Percentiles rank a stretch among this genome's conserved stretches.
These are phyloP conservation scores for Leptodontidium sp. DNA, from an alignment of 2,329 filamentous ascomycete species.

Conservation along the genomic window DNA sequence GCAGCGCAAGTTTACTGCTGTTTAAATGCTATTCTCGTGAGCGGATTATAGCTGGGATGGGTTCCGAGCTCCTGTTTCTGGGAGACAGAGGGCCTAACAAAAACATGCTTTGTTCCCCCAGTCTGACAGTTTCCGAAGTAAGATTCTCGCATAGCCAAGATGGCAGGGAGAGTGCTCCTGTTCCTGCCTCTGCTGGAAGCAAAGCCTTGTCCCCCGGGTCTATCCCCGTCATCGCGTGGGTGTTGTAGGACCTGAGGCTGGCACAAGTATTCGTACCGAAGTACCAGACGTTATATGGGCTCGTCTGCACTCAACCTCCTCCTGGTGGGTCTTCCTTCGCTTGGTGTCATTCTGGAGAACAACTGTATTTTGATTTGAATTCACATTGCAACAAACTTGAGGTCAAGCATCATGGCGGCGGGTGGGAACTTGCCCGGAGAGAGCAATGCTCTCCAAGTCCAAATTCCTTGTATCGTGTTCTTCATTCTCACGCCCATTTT, in stretches of 20 bases:
- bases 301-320: not conserved
- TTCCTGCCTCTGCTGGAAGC: not conserved
- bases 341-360: not conserved
- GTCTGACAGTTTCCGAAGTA: not conserved
- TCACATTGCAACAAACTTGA: not conserved
- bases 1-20: no score
- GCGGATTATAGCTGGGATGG: no score
- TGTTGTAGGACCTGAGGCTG: not conserved
- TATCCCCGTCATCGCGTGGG: not conserved
- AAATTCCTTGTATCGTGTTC: conserved; percentile 58
- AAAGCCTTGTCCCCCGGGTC: not conserved
- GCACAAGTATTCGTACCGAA: not conserved
- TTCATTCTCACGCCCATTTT: conserved; percentile 54
- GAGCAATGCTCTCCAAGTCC: conserved; percentile 39
- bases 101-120: no score
- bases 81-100: no score
- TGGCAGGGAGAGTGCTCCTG: not conserved
- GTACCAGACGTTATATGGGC: not conserved
- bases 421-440: conserved; percentile 4
- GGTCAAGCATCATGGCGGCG: not conserved
- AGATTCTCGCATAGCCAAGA: not conserved
- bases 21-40: no score
- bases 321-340: not conserved
- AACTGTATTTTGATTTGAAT: not conserved
- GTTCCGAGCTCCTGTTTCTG: no score